Evolutionary conservation across 352 stramenopile genomes (phyloP).

Genomic region (Globisporangium alternatum): DNA sequence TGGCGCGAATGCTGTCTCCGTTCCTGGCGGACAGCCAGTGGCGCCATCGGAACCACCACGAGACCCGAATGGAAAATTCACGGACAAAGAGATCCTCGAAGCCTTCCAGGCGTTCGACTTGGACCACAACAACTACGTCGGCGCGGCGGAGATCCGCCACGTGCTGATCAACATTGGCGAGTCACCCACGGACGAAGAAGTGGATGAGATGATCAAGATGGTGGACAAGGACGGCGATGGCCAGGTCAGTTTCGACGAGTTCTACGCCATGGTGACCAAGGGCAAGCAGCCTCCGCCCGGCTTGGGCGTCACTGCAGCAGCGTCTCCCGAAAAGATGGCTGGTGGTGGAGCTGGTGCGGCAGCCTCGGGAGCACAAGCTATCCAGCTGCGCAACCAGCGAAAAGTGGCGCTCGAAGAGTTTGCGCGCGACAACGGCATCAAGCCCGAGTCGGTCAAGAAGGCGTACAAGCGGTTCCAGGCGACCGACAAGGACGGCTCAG

Average conservation of each 20-base stretch:
- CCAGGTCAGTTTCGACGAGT: constrained; percentile 94
- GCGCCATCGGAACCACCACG: constrained; percentile 70
- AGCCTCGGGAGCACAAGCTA: constrained; percentile 56
- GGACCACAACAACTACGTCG: constrained; percentile 96
- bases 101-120: constrained; percentile 94
- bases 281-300: constrained; percentile 89
- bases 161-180: constrained; percentile 96
- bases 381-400: constrained; percentile 92
- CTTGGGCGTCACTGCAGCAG: constrained; percentile 43
- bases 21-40: constrained; percentile 45
- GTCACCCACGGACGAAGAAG: constrained; percentile 93
- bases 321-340: constrained; percentile 30
- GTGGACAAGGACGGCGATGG: constrained; percentile 94
- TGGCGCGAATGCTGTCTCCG: constrained; percentile 49
- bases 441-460: constrained; percentile 96
- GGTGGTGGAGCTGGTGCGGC: constrained; percentile 18
- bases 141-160: constrained; percentile 92
- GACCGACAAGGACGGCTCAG: constrained; percentile 92
- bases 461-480: constrained; percentile 96
- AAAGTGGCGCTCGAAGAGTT: constrained; percentile 92
- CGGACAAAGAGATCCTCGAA: constrained; percentile 94
- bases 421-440: constrained; percentile 93
- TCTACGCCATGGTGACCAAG: constrained; percentile 95
- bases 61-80: constrained; percentile 95
- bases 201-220: constrained; percentile 97